Evolutionary conservation across 2,329 filamentous ascomycete genomes (phyloP).

Genomic region (Alternaria sp.): DNA sequence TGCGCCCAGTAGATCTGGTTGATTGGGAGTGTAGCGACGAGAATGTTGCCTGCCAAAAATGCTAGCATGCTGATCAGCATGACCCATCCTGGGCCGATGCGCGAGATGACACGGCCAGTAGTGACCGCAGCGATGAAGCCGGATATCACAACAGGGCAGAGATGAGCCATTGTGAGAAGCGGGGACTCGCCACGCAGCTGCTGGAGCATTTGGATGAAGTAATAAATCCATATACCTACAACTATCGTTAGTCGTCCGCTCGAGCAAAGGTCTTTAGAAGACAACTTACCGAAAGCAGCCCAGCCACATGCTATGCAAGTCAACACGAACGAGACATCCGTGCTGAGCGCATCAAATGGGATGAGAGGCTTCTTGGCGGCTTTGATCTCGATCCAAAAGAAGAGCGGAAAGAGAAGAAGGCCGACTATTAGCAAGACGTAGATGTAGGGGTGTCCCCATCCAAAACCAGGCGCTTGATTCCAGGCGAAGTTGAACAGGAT

Average conservation of each 20-base stretch:
- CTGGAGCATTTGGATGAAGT: constrained; percentile 40
- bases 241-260: neutral
- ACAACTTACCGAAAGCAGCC: constrained; percentile 44
- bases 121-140: constrained; percentile 42
- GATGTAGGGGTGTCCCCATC: constrained; percentile 65
- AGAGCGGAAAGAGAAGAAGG: constrained; percentile 59
- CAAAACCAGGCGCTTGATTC: constrained; percentile 67
- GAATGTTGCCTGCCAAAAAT: constrained; percentile 45
- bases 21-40: constrained; percentile 50
- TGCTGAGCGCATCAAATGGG: constrained; percentile 59
- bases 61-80: constrained; percentile 42
- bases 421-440: constrained; percentile 65
- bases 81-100: constrained; percentile 34
- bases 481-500: constrained; percentile 69
- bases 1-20: constrained; percentile 54
- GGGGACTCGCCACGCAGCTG: constrained; percentile 31
- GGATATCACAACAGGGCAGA: constrained; percentile 34
- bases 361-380: constrained; percentile 61
- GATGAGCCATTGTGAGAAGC: constrained; percentile 35
- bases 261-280: no score
- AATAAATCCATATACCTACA: constrained; percentile 40
- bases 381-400: constrained; percentile 60
- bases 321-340: constrained; percentile 62
- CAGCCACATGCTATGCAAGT: constrained; percentile 57
- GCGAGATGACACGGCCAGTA: constrained; percentile 40